Percentiles rank a stretch among this genome's conserved stretches.
Conservation (phyloP, 352 stramenopile genomes). For the Globisporangium nunn region DNA sequence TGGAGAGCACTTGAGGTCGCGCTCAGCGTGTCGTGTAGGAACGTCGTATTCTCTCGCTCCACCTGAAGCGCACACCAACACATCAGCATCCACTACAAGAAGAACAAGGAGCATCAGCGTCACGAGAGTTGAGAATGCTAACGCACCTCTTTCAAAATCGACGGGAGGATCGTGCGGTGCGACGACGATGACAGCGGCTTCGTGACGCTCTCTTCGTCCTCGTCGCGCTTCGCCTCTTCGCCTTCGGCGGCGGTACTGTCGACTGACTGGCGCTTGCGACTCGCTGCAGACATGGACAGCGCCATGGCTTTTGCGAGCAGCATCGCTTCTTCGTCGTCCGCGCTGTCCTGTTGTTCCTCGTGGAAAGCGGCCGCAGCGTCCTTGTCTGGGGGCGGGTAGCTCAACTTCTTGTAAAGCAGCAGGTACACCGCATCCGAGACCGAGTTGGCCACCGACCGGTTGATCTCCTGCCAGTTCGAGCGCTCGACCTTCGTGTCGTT, state of each 20-base stretch:
- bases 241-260: conserved; percentile 30
- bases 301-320: conserved; percentile 84
- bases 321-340: conserved; percentile 79
- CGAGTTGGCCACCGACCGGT: conserved; percentile 59
- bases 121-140: background rate
- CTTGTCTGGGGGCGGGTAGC: conserved; percentile 27
- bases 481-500: conserved; percentile 83
- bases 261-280: conserved; percentile 25
- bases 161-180: conserved; percentile 21
- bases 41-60: conserved; percentile 56
- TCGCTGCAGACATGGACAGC: conserved; percentile 78
- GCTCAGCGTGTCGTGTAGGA: conserved; percentile 39
- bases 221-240: conserved; percentile 7
- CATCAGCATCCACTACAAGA: background rate
- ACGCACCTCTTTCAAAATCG: conserved; percentile 54
- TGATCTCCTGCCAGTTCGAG: conserved; percentile 82
- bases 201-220: background rate
- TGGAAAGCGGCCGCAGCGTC: conserved; percentile 12
- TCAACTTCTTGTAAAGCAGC: conserved; percentile 85
- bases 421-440: conserved; percentile 87
- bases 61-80: conserved; percentile 24
- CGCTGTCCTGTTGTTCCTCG: conserved; percentile 15
- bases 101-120: background rate
- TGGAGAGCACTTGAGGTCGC: conserved; percentile 49
- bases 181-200: background rate